A percentile compares a stretch with the other conserved stretches of the same genome.
Conservation (phyloP, 2,329 filamentous ascomycete species). For the Alternaria brassicicola region DNA sequence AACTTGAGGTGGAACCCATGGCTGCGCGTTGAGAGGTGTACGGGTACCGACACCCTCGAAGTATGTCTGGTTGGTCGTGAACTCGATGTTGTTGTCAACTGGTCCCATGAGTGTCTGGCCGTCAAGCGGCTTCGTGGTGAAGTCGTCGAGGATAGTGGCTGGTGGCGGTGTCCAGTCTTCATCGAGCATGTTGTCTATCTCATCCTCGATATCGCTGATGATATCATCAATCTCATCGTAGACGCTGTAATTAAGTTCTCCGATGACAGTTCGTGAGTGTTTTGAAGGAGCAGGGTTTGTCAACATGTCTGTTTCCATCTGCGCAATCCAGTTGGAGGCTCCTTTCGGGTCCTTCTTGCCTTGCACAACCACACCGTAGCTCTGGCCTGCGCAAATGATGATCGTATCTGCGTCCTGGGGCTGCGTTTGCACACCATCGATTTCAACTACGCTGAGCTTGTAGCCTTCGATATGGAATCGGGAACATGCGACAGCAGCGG, state of each 20-base stretch:
- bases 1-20: constrained; percentile 74
- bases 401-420: constrained; percentile 50
- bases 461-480: constrained; percentile 54
- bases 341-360: constrained; percentile 30
- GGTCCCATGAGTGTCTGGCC: constrained; percentile 63
- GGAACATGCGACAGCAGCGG: constrained; percentile 50
- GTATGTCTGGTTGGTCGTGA: constrained; percentile 64
- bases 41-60: constrained; percentile 63
- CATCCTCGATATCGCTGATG: constrained; percentile 54
- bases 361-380: constrained; percentile 29
- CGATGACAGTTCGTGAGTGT: constrained; percentile 22
- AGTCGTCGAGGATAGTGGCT: constrained; percentile 69
- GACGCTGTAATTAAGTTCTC: constrained; percentile 15
- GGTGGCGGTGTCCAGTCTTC: constrained; percentile 59
- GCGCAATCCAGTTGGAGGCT: constrained; percentile 64
- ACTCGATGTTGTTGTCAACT: constrained; percentile 66
- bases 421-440: constrained; percentile 49
- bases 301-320: constrained; percentile 61
- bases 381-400: constrained; percentile 38
- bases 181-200: constrained; percentile 60
- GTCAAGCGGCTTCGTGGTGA: constrained; percentile 71
- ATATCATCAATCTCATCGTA: constrained; percentile 10
- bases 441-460: constrained; percentile 16
- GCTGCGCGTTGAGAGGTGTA: constrained; percentile 63
- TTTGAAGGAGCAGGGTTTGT: constrained; percentile 29